Evolutionary conservation across 148 eudicot species (phyloP), one percentile per base, ranked within the genome.

Genomic region (Polygonum maritimum): DNA sequence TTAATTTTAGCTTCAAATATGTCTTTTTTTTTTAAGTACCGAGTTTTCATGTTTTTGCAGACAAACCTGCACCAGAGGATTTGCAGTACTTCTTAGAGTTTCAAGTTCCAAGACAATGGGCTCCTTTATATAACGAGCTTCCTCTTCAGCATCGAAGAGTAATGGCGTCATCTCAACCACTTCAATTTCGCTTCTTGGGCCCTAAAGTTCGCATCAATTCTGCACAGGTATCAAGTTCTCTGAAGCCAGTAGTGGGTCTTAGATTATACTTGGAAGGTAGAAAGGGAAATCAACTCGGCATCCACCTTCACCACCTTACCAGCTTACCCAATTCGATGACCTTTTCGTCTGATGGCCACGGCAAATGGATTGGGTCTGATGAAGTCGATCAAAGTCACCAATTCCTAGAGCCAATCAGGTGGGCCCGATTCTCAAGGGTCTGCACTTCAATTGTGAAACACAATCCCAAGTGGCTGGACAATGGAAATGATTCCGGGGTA

Each of bases 51-150:
- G 58, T 75, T 75, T n/a, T 36, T 69, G 74, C 89, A 94, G 98
- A 94, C 74, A 94, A 94, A 87, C 98, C 98, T 73, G 67, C 82
- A 45, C 79, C 85, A 10, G 96, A 90, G 36, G 96, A 94, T 86
- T 78, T 94, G 82, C 97, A 89, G 58, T 89, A 80, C 79, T 94
- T 94, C 81, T 83, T 94, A 88, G 98, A 94, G 76, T 94, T 94
- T 71, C 98, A 94, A 87, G 98, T 94, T 73, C 98, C 98, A 3
- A 81, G 90, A 78, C 97, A 92, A 76, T 94, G 98, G 98, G 93
- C 98, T 75, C 98, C 98, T 39, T 69, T 89, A 86, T 94, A 88
- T 81, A 90, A 90, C 55, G 98, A 94, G 84, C 91, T 94, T 73
- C 97, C 98, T 79, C 93, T 94, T 72, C 88, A 91, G 73, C 98